A percentile compares a stretch with the other conserved stretches of the same genome.
These are phyloP conservation scores for Colletotrichum sp. DNA, from an alignment of 2,329 filamentous ascomycete genomes.

Conservation along the genomic window DNA sequence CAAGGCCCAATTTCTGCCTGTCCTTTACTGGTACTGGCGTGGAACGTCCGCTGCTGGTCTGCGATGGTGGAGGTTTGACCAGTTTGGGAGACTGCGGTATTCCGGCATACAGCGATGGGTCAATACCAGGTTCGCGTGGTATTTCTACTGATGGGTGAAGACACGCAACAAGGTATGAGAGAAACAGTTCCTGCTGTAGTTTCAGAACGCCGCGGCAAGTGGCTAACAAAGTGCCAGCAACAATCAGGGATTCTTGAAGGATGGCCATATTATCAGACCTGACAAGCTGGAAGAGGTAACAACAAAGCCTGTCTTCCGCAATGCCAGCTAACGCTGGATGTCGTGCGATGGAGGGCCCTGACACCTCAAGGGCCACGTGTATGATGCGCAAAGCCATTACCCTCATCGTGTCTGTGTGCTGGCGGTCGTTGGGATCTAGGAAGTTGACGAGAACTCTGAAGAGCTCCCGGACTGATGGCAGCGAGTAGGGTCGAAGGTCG, in stretches of 20 bases:
- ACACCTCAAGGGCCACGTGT: slow-evolving; percentile 94
- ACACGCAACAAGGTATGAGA: slow-evolving; percentile 93
- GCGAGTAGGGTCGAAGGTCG: slow-evolving; percentile 83
- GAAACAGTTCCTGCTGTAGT: slow-evolving; percentile 92
- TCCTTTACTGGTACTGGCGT: slow-evolving; percentile 94
- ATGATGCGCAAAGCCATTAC: slow-evolving; percentile 98
- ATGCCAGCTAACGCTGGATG: slow-evolving; percentile 87
- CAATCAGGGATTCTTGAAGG: slow-evolving; percentile 88
- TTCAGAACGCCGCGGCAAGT: slow-evolving; percentile 92
- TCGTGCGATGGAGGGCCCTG: slow-evolving; percentile 90
- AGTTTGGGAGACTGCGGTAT: slow-evolving; percentile 91
- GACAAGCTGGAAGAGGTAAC: slow-evolving; percentile 94
- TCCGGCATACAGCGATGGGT: slow-evolving; percentile 88
- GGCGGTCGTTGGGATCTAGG: slow-evolving; percentile 88
- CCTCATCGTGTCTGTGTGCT: slow-evolving; percentile 92
- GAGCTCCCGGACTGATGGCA: slow-evolving; percentile 92
- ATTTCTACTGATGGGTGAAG: slow-evolving; percentile 95
- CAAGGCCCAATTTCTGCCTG: slow-evolving; percentile 87
- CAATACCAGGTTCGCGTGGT: slow-evolving; percentile 86
- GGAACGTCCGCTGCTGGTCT: slow-evolving; percentile 77
- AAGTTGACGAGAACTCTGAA: slow-evolving; percentile 94
- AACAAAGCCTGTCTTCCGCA: slow-evolving; percentile 91
- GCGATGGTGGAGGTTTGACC: slow-evolving; percentile 76
- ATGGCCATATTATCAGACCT: slow-evolving; percentile 96
- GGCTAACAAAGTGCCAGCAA: slow-evolving; percentile 87